Conservation (phyloP, 768 basidiomycete species). For the Suillus lakei region DNA sequence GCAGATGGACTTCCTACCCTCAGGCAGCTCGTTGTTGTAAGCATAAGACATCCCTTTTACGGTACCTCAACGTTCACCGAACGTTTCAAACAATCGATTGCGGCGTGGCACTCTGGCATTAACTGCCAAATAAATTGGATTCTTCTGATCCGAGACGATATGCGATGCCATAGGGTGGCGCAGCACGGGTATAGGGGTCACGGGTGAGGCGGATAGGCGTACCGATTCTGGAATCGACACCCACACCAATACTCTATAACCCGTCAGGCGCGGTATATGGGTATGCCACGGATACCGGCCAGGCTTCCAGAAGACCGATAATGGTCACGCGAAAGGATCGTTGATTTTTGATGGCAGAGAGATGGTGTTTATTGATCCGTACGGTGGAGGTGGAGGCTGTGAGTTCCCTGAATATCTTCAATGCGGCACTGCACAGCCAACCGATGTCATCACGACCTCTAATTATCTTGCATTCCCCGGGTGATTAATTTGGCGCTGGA, state of each 20-base stretch:
- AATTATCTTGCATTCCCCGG: no score
- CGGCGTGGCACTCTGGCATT: background rate
- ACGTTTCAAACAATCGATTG: no score
- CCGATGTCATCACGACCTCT: no score
- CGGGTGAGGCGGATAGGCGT: background rate
- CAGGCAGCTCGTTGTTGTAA: background rate
- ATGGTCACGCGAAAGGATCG: background rate
- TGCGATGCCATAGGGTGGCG: background rate
- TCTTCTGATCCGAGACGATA: background rate
- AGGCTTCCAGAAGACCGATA: background rate
- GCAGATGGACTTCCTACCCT: background rate
- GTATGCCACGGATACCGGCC: background rate
- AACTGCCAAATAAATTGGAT: background rate
- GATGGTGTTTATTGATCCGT: no score
- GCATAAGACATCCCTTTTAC: background rate
- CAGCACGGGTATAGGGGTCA: background rate
- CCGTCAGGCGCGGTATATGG: background rate
- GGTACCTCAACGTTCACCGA: background rate
- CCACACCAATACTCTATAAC: background rate
- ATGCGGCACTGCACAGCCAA: no score
- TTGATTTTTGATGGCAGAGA: background rate
- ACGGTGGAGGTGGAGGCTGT: no score
- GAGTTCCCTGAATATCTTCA: no score
- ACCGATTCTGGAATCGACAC: background rate
- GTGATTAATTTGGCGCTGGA: no score